Percentiles rank a stretch among this genome's conserved stretches.
Conservation (phyloP, 169 alveolate species). For the Ichthyophthirius multifiliis region DNA sequence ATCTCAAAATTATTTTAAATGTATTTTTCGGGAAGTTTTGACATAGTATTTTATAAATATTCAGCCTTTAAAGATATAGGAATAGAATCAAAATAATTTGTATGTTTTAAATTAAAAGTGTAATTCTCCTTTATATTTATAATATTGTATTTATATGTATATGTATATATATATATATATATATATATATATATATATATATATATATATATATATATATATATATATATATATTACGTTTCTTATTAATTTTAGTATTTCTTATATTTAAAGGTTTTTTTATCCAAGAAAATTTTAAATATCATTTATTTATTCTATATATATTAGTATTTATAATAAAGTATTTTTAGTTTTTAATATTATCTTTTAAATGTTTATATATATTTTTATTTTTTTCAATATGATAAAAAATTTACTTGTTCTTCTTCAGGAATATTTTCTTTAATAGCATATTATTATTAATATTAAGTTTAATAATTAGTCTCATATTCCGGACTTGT, state of each 20-base stretch:
- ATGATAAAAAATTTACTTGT: not conserved
- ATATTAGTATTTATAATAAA: not conserved
- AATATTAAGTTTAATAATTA: not conserved
- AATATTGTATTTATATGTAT: not conserved
- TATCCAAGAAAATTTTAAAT: not conserved
- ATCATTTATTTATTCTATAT: not conserved
- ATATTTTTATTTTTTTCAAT: not conserved
- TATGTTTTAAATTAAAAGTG: not conserved
- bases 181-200: too few species aligned
- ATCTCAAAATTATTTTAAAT: slow-evolving; percentile 1
- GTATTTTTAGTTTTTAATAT: not conserved
- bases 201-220: not conserved
- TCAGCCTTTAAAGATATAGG: not conserved
- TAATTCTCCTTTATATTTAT: not conserved
- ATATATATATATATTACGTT: not conserved
- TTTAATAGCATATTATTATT: not conserved
- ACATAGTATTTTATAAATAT: not conserved
- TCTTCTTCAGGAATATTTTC: not conserved
- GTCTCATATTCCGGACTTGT: not conserved
- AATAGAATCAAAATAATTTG: not conserved
- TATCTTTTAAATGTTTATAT: not conserved
- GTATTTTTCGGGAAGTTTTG: not conserved
- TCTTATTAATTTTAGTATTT: not conserved
- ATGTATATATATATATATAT: not conserved
- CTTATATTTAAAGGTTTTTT: not conserved